phyloP scores from a whole-genome alignment of 1,139 yeast species.

The Diutina mesorugosa region DNA sequence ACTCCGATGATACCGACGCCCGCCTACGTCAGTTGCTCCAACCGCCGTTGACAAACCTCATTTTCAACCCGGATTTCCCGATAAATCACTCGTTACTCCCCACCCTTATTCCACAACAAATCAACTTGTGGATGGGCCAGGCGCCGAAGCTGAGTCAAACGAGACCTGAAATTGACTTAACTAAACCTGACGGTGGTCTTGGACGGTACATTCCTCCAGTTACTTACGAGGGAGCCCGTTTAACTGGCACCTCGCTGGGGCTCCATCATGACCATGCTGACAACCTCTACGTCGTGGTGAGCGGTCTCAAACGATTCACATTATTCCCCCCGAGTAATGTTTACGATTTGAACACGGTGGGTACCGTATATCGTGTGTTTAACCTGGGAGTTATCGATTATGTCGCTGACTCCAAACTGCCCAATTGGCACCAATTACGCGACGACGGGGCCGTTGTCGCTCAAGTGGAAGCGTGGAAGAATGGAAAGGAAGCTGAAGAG shows the following conservation, averaged over 20 bases:
- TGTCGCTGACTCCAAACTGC: conserved; percentile 35
- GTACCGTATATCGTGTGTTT: conserved; percentile 35
- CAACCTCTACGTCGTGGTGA: conserved; percentile 46
- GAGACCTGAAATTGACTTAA: not conserved
- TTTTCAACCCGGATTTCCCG: conserved; percentile 18
- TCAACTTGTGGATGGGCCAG: conserved; percentile 60
- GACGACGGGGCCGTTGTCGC: conserved; percentile 49
- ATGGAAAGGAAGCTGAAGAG: not conserved
- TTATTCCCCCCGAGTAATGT: conserved; percentile 53
- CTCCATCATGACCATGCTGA: conserved; percentile 78
- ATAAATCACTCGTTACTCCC: conserved; percentile 26
- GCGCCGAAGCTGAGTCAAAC: conserved; percentile 7
- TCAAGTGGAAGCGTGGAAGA: conserved; percentile 8
- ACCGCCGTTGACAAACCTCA: conserved; percentile 43
- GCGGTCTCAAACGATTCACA: conserved; percentile 57
- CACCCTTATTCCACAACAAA: conserved; percentile 49
- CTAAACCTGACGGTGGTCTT: not conserved
- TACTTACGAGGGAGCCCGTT: no score
- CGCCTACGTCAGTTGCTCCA: conserved; percentile 38
- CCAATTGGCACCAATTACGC: conserved; percentile 43
- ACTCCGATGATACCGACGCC: conserved; percentile 4
- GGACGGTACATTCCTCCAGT: not conserved
- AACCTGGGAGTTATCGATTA: conserved; percentile 60
- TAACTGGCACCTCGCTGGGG: conserved; percentile 49
- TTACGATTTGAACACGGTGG: conserved; percentile 43